phyloP scores from a whole-genome alignment of 345 rosid genomes.

The Angophora floribunda region DNA sequence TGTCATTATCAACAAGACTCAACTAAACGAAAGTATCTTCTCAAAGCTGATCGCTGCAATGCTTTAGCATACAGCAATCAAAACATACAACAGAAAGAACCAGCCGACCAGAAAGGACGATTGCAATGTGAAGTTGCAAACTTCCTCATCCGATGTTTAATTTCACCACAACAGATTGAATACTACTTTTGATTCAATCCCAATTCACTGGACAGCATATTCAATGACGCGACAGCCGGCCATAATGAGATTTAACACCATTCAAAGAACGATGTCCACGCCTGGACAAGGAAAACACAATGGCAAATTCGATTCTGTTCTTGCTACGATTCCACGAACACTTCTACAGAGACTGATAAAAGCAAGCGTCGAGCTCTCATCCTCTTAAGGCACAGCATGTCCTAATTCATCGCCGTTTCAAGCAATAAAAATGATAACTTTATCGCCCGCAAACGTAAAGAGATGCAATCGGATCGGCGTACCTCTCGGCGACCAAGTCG shows the following conservation, averaged over 20 bases:
- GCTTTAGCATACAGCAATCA: background rate
- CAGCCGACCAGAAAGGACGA: background rate
- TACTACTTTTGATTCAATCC: background rate
- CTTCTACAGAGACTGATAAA: no score
- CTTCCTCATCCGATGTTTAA: background rate
- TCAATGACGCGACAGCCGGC: background rate
- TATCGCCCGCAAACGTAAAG: background rate
- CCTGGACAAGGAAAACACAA: background rate
- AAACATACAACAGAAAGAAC: background rate
- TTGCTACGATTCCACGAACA: background rate
- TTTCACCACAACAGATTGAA: background rate
- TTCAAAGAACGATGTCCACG: background rate
- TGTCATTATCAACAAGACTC: background rate
- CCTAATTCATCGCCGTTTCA: background rate
- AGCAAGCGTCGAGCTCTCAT: background rate
- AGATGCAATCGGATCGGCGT: background rate
- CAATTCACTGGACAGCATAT: background rate
- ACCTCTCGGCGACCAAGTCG: constrained; percentile 58
- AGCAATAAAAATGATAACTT: background rate
- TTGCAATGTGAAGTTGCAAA: background rate
- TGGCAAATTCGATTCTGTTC: background rate
- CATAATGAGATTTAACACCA: background rate
- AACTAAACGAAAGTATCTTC: background rate
- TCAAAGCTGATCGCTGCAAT: background rate
- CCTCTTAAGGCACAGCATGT: background rate